These are phyloP conservation scores for Nannochloropsis salina DNA, from an alignment of 108 stramenopile genomes.

Conservation along the genomic window DNA sequence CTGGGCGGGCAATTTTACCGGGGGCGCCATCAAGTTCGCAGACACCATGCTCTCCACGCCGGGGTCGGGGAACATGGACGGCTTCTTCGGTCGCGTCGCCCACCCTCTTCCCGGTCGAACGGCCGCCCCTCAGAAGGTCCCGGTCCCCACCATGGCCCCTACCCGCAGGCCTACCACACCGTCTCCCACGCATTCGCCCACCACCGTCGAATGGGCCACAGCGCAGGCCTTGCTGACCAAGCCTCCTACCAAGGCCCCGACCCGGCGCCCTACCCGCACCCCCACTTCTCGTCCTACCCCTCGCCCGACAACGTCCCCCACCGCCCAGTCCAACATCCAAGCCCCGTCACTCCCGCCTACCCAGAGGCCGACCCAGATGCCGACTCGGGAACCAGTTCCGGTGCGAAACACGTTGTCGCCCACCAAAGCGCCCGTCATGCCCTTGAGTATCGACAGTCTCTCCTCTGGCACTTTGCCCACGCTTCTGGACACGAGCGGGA, in stretches of 20 bases:
- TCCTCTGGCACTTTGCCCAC: background rate
- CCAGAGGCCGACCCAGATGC: background rate
- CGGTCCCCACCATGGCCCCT: background rate
- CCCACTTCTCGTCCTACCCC: conserved; percentile 19
- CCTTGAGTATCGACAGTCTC: background rate
- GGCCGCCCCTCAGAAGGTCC: background rate
- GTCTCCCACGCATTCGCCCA: background rate
- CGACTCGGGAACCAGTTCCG: background rate
- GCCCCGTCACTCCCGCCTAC: background rate
- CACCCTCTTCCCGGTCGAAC: background rate
- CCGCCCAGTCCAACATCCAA: no score
- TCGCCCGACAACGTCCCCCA: background rate
- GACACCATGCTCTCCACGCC: background rate
- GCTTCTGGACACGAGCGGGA: background rate
- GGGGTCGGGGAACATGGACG: background rate
- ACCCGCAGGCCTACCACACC: background rate
- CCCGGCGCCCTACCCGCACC: background rate
- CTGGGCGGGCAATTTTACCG: background rate
- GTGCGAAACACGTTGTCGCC: background rate
- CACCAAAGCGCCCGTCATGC: background rate
- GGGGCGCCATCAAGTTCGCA: background rate
- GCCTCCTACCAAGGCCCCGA: background rate
- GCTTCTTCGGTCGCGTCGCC: background rate
- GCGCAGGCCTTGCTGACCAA: background rate
- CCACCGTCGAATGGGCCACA: background rate